Percentiles rank a stretch among this genome's conserved stretches.
Evolutionary conservation across 768 basidiomycete genomes (phyloP).

Genomic region (Podaxis sp.): DNA sequence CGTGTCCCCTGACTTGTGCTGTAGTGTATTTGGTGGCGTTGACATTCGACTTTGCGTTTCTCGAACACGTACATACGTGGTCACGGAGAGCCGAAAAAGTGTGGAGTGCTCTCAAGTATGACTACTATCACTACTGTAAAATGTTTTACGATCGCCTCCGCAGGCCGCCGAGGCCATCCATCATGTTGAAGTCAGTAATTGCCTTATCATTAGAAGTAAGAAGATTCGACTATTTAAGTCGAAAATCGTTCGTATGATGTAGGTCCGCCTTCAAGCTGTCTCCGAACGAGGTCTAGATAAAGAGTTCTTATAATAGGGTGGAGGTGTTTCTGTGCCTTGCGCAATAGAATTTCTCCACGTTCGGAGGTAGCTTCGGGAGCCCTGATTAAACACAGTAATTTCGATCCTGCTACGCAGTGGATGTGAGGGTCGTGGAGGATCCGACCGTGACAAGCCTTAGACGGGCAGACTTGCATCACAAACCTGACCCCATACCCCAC

Average conservation of each 20-base stretch:
- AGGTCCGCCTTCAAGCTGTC: background rate
- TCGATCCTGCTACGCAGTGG: background rate
- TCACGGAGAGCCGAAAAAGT: background rate
- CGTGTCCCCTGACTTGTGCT: slow-evolving; percentile 4
- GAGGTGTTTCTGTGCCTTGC: background rate
- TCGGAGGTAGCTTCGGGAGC: background rate
- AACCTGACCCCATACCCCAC: background rate
- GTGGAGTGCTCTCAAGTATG: background rate
- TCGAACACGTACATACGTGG: background rate
- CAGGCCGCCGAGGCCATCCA: background rate
- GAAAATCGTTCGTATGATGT: background rate
- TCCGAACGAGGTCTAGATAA: background rate
- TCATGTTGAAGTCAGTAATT: background rate
- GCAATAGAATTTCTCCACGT: background rate
- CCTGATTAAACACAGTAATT: background rate
- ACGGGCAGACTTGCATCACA: background rate
- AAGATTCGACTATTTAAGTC: background rate
- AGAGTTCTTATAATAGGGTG: background rate
- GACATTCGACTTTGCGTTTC: background rate
- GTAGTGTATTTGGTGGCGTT: background rate
- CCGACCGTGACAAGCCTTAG: background rate
- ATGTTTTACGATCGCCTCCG: background rate
- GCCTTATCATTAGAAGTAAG: background rate
- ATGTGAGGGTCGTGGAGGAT: background rate
- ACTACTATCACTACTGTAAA: background rate